Conservation (phyloP, 2,329 filamentous ascomycete species). For the Rhinocladiella similis region DNA sequence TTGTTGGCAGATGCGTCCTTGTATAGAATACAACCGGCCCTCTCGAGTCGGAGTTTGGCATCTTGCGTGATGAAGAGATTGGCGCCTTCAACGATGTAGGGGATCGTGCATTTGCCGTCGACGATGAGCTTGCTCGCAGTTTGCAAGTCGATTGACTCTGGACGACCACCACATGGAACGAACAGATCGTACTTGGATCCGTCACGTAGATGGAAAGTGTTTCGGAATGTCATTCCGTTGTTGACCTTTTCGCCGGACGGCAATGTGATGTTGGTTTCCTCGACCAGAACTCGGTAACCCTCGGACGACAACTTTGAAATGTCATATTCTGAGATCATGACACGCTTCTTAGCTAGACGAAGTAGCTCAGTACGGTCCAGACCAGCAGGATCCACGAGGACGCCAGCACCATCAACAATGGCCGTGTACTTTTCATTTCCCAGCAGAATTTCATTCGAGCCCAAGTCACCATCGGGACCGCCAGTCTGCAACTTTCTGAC, state of each 20-base stretch:
- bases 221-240: slow-evolving; percentile 95
- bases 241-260: slow-evolving; percentile 81
- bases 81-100: slow-evolving; percentile 96
- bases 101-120: slow-evolving; percentile 81
- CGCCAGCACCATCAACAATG: slow-evolving; percentile 94
- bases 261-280: slow-evolving; percentile 85
- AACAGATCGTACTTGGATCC: slow-evolving; percentile 79
- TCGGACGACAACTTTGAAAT: slow-evolving; percentile 78
- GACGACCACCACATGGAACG: slow-evolving; percentile 93
- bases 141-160: slow-evolving; percentile 92
- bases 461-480: slow-evolving; percentile 92
- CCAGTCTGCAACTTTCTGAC: slow-evolving; percentile 96
- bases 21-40: slow-evolving; percentile 91
- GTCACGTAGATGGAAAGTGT: slow-evolving; percentile 89
- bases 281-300: slow-evolving; percentile 88
- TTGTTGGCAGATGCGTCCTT: slow-evolving; percentile 99
- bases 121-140: slow-evolving; percentile 85
- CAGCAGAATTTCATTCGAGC: slow-evolving; percentile 95
- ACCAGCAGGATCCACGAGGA: slow-evolving; percentile 89
- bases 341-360: slow-evolving; percentile 79
- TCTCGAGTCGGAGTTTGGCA: slow-evolving; percentile 90
- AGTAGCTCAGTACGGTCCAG: slow-evolving; percentile 80
- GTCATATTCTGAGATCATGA: slow-evolving; percentile 90
- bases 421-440: slow-evolving; percentile 94
- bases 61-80: slow-evolving; percentile 99